These are phyloP conservation scores for Leccinum pellstonianum DNA, from an alignment of 768 basidiomycete species.

Conservation along the genomic window DNA sequence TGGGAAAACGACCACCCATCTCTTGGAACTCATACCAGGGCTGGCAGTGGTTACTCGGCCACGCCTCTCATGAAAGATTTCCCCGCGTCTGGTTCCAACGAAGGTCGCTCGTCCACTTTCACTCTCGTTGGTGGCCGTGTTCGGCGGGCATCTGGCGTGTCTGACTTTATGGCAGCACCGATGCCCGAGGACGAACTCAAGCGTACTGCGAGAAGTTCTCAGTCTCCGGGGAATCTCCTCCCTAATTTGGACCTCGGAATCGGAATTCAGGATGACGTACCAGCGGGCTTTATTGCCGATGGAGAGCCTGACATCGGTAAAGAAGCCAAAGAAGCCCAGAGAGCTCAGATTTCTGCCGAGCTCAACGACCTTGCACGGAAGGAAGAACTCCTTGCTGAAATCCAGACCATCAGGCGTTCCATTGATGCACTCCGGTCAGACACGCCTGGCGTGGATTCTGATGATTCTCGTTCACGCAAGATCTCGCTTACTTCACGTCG, in stretches of 20 bases:
- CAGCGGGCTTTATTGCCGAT: slow-evolving; percentile 62
- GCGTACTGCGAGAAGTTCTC: slow-evolving; percentile 47
- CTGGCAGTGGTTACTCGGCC: slow-evolving; percentile 62
- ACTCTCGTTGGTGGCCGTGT: slow-evolving; percentile 53
- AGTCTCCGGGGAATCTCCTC: slow-evolving; percentile 52
- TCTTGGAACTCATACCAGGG: slow-evolving; percentile 56
- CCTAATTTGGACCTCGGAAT: slow-evolving; percentile 74
- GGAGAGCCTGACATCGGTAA: slow-evolving; percentile 32
- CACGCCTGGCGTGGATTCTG: slow-evolving; percentile 47
- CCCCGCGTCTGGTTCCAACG: slow-evolving; percentile 49
- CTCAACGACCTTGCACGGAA: slow-evolving; percentile 59
- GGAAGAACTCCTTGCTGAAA: slow-evolving; percentile 71
- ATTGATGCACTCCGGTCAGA: slow-evolving; percentile 75
- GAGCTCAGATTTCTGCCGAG: slow-evolving; percentile 41
- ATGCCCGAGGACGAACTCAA: slow-evolving; percentile 61
- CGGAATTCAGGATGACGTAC: slow-evolving; percentile 74
- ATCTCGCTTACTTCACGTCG: slow-evolving; percentile 66
- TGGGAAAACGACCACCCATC: slow-evolving; percentile 89
- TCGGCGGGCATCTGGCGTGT: slow-evolving; percentile 64
- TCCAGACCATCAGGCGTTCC: slow-evolving; percentile 74
- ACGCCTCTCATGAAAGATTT: slow-evolving; percentile 67
- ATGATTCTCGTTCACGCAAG: slow-evolving; percentile 61
- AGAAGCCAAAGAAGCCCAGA: slow-evolving; percentile 34
- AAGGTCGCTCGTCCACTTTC: slow-evolving; percentile 42
- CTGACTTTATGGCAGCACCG: slow-evolving; percentile 68